Evolutionary conservation across 331 rosid species (phyloP), one percentile per base, ranked within the genome.

Genomic region (Prunus yedoensis): DNA sequence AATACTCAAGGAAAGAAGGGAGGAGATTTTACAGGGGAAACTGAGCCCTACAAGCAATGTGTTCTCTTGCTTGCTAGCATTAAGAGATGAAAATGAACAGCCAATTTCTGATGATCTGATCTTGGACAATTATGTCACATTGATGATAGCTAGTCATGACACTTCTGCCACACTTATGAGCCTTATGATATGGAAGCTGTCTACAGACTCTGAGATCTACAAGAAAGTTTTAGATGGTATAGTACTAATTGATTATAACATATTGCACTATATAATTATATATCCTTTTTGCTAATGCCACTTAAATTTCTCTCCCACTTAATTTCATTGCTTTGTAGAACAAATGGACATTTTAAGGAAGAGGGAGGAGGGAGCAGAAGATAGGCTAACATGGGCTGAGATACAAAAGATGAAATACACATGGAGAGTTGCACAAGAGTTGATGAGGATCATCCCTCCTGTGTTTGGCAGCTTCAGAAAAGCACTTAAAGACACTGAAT

Each of bases 401-500:
- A 73, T 82, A 76, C 85, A 83, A 79, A 76, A 83, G 78, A 88
- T 88, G 86, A 85, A 85, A 71, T 83, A 81, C 73, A 85, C 91
- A 45, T 83, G 86, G 86, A 75, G 83, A 77, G 86, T 88, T 67
- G 86, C 89, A 43, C 82, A 80, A 18, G 91, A 85, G 73, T 18
- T 88, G 79, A 81, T 83, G 86, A 83, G 86, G 57, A 66, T 83
- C 76, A 79, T 85, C 66, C 86, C 89, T 57, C 86, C 81, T 71
- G 80, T 83, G 60, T 82, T 87, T 75, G 89, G 89, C 6, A 61
- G 70, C 38, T 87, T 85, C 43, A 82, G 87, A 43, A 85, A 76
- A 82, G 74, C 84, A 72, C 75, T 82, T 64, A 75, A 80, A 69
- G 85, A 82, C 80, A 84, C 59, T 35, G 68, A 74, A 67, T 85